These are phyloP conservation scores for Kwoniella pini DNA, from an alignment of 768 basidiomycete genomes.

Conservation along the genomic window DNA sequence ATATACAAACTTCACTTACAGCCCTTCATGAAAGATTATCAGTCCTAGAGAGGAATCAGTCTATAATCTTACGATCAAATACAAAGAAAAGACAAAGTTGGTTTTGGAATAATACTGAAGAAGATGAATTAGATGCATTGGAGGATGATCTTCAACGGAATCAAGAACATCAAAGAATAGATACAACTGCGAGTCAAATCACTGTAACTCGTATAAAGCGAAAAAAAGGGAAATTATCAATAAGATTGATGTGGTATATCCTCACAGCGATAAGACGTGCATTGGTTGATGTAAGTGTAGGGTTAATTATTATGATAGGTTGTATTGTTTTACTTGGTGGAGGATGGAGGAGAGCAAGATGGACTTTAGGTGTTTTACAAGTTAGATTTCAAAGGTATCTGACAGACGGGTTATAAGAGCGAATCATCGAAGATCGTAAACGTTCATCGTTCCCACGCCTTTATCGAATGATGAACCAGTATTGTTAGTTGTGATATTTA, in stretches of 20 bases:
- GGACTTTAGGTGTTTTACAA: slow-evolving; percentile 20
- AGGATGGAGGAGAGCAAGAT: slow-evolving; percentile 32
- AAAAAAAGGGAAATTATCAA: slow-evolving; percentile 20
- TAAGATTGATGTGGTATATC: slow-evolving; percentile 33
- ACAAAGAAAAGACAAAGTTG: slow-evolving; percentile 25
- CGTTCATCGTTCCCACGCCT: too few species aligned
- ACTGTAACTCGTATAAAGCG: slow-evolving; percentile 9
- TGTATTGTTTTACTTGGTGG: slow-evolving; percentile 30
- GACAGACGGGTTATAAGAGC: slow-evolving; percentile 4
- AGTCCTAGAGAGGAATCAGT: slow-evolving; percentile 44
- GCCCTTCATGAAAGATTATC: slow-evolving; percentile 48
- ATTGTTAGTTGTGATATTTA: too few species aligned
- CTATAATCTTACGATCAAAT: slow-evolving; percentile 34
- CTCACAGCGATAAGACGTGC: slow-evolving; percentile 35
- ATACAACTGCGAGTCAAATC: neutral
- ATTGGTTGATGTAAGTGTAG: slow-evolving; percentile 39
- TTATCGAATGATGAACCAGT: too few species aligned
- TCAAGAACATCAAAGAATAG: neutral
- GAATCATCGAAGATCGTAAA: too few species aligned
- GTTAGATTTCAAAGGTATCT: slow-evolving; percentile 19
- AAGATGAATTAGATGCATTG: slow-evolving; percentile 37
- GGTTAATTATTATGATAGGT: slow-evolving; percentile 34
- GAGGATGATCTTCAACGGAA: slow-evolving; percentile 25
- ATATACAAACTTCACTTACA: slow-evolving; percentile 49
- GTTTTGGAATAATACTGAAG: slow-evolving; percentile 35